Evolutionary conservation across 352 stramenopile species (phyloP), one percentile per base, ranked within the genome.

Genomic region (Phytophthora capsici): DNA sequence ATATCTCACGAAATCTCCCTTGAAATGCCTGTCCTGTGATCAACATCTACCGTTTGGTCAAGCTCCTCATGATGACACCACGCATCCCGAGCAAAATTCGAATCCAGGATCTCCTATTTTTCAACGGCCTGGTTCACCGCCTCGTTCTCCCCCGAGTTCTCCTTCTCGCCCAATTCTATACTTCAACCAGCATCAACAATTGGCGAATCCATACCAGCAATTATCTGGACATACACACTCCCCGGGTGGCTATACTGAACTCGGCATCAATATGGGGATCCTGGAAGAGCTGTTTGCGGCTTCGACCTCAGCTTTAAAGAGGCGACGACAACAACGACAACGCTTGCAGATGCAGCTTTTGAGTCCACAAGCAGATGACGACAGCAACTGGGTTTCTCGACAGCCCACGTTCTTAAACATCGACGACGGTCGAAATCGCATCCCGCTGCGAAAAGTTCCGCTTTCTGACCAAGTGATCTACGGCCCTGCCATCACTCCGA

Each of bases 391-490:
- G 37, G 16, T 37, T 20, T 36, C 26, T 30, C 43, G 44, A 45
- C 55, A 47, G 0, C 51, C 61, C n/a, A 49, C 54, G 3, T 86
- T 84, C 44, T 53, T 84, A 36, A 86, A 86, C 47, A 62, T 86
- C 14, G 73, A 85, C n/a, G 83, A 91, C 37, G 57, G 73, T 2
- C 68, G 73, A 38, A 90, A 90, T 34, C 81, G 77, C 22, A 88
- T 91, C 45, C 82, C 80, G 10, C 69, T 91, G 30, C 73, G 82
- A 19, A 68, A 80, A 17, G 57, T 71, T 0, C 63, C 71, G 22
- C 66, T 89, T 3, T 89, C 80, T 0, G 78, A 91, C 38, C 78
- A 86, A 22, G 76, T 91, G 19, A 72, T 91, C 4, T 91, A 91
- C 56, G 82, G 80, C 0, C 82, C 82, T 3, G 75, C 76, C 23